Percentiles rank a stretch among this genome's conserved stretches.
These are phyloP conservation scores for Phytophthora gonapodyides DNA, from an alignment of 352 stramenopile species.

Conservation along the genomic window DNA sequence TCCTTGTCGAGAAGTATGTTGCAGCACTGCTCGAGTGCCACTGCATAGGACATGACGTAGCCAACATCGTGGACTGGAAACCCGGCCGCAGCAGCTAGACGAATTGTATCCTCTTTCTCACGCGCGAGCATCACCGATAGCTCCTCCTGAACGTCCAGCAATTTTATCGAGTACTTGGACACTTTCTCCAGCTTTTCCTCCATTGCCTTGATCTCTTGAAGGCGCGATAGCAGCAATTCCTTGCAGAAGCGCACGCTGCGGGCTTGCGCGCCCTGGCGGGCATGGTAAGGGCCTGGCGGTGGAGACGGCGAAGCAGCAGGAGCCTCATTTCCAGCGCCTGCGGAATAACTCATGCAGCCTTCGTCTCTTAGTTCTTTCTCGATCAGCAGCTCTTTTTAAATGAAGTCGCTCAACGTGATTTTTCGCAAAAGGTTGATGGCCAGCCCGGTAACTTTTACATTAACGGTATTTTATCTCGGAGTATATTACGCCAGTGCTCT, in stretches of 20 bases:
- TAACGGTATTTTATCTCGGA: constrained; percentile 2
- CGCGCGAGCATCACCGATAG: too few species aligned
- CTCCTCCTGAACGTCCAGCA: too few species aligned
- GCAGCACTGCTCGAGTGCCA: too few species aligned
- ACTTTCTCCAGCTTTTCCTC: not conserved
- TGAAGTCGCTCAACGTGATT: not conserved
- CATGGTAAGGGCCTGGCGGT: too few species aligned
- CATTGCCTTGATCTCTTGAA: constrained; percentile 4
- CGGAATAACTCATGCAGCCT: not conserved
- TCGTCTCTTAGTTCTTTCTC: not conserved
- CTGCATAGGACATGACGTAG: too few species aligned
- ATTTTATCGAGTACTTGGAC: too few species aligned
- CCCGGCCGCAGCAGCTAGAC: too few species aligned
- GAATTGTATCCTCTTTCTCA: too few species aligned
- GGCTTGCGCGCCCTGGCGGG: too few species aligned
- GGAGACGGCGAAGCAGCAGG: not conserved
- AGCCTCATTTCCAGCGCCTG: not conserved
- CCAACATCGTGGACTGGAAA: too few species aligned
- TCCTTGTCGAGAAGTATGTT: too few species aligned
- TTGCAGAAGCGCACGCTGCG: not conserved
- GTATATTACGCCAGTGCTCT: constrained; percentile 4
- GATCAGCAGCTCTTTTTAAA: too few species aligned
- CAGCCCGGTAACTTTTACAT: constrained; percentile 8
- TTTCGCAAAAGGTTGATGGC: not conserved
- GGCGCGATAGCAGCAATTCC: constrained; percentile 3